A percentile compares a stretch with the other conserved stretches of the same genome.
Conservation (phyloP, 768 basidiomycete species). For the Austroboletus eburneus region DNA sequence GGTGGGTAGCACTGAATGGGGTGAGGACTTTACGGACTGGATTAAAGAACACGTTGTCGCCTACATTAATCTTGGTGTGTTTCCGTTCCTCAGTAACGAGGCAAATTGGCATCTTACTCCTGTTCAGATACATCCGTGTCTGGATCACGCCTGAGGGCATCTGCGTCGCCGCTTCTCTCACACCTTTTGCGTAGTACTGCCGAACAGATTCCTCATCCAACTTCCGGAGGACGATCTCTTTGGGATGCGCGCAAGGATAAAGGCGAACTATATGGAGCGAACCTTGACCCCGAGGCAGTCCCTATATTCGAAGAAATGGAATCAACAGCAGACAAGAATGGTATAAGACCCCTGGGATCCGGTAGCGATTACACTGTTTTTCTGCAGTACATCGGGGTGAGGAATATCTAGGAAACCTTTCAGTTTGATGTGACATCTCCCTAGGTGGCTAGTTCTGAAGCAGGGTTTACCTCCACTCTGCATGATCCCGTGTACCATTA, state of each 20-base stretch:
- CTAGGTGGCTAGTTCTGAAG: conserved; percentile 34
- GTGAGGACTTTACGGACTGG: conserved; percentile 86
- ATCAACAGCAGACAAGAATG: conserved; percentile 31
- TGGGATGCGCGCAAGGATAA: conserved; percentile 72
- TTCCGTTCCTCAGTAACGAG: conserved; percentile 26
- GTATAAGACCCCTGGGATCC: conserved; percentile 65
- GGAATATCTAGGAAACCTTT: conserved; percentile 11
- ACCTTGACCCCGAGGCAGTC: conserved; percentile 27
- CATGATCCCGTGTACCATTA: conserved; percentile 73
- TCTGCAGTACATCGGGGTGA: conserved; percentile 71
- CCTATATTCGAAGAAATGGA: conserved; percentile 23
- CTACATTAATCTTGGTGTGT: conserved; percentile 76
- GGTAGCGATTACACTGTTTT: conserved; percentile 94
- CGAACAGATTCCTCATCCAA: conserved; percentile 70
- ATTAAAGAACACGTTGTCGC: conserved; percentile 77
- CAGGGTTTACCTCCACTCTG: conserved; percentile 30
- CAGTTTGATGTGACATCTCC: conserved; percentile 3
- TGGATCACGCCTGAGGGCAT: conserved; percentile 46
- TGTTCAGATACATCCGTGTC: conserved; percentile 50
- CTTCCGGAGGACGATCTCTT: conserved; percentile 55
- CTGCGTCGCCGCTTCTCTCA: conserved; percentile 78
- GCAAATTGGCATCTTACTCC: conserved; percentile 24
- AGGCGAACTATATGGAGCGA: conserved; percentile 38
- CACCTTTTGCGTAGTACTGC: conserved; percentile 69
- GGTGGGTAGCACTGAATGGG: conserved; percentile 89